Conservation (phyloP, 768 basidiomycete genomes). For the Trametes cubensis region DNA sequence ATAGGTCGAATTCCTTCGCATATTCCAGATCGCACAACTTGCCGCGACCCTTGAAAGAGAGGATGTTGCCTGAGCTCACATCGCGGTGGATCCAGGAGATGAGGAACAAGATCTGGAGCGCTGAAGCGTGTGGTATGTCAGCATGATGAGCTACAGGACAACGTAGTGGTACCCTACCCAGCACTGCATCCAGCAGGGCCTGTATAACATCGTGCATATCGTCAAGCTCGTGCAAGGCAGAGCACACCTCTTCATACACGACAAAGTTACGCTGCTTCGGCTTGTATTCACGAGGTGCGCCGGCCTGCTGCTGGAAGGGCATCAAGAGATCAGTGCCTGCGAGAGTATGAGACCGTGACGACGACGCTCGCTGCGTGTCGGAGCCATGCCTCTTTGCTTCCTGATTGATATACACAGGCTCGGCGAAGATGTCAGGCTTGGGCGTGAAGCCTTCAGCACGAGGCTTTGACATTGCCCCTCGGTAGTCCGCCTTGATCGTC, state of each 20-base stretch:
- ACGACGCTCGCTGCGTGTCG: neutral
- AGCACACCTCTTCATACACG: constrained; percentile 12
- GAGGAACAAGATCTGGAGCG: constrained; percentile 8
- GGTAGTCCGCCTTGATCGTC: constrained; percentile 7
- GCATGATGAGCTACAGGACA: neutral
- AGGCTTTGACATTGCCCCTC: constrained; percentile 4
- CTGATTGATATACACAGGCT: constrained; percentile 1
- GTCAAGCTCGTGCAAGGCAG: constrained; percentile 8
- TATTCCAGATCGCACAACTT: constrained; percentile 2
- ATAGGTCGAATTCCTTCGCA: neutral
- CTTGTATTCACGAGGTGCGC: neutral
- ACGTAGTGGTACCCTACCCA: neutral
- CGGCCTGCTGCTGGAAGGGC: neutral
- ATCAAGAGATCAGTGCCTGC: neutral
- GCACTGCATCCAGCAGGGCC: constrained; percentile 1
- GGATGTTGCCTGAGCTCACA: constrained; percentile 5
- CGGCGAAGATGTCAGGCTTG: neutral
- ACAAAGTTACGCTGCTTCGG: constrained; percentile 10
- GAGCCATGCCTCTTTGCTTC: neutral
- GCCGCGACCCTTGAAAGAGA: neutral
- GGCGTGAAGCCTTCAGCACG: constrained; percentile 7
- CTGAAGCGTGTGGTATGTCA: neutral
- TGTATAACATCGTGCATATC: constrained; percentile 2
- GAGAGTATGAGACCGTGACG: neutral
- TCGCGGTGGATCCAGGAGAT: constrained; percentile 6